Base-by-base conservation (phyloP, 2,329 filamentous ascomycete species). In the Aspergillus novofumigatus region DNA sequence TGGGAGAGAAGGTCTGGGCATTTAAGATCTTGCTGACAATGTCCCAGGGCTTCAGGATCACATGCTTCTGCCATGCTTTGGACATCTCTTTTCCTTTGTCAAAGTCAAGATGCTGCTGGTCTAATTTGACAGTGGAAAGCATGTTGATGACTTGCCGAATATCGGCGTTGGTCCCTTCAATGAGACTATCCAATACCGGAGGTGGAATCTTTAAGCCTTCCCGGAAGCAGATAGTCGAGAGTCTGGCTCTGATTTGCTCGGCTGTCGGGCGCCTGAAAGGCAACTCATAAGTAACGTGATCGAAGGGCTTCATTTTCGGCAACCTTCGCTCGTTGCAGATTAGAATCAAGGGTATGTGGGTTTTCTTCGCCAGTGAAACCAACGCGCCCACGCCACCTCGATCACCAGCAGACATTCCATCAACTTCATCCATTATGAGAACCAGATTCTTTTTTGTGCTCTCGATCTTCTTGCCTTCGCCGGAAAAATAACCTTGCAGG, bases 71-170 rank as follows among this genome's bases (percentile, higher is more conserved):
- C 94, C 94, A 99, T 1, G 91, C 89, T 76, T 97, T 97, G 5
- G 91, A 91, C 93, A 99, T 97, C 54, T 89, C 82, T 74, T 96
- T 96, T 69, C 90, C 87, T 70, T 95, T 83, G 67, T 95, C 89
- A 66, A 86, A 97, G 68, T 88, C 85, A 83, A 97, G 89, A 14
- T 83, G 83, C 21, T 81, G 80, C 68, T 91, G 87, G 65, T 97
- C 93, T 4, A 99, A 81, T 73, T 96, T 97, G 51, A 92, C 89
- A 0, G 94, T 95, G 0, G 92, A 91, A 55, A 99, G 83, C 94
- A 99, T 99, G 77, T 99, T 99, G 76, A 99, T 94, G 59, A 97
- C 92, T 75, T 97, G 94, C 42, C 94, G 87, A 62, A 99, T 99
- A 71, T 99, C 94, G 55, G 94, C 91, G 74, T 93, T 90, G 61